phyloP scores from a whole-genome alignment of 1,139 yeast species.

The Debaryomycetaceae sp. region DNA sequence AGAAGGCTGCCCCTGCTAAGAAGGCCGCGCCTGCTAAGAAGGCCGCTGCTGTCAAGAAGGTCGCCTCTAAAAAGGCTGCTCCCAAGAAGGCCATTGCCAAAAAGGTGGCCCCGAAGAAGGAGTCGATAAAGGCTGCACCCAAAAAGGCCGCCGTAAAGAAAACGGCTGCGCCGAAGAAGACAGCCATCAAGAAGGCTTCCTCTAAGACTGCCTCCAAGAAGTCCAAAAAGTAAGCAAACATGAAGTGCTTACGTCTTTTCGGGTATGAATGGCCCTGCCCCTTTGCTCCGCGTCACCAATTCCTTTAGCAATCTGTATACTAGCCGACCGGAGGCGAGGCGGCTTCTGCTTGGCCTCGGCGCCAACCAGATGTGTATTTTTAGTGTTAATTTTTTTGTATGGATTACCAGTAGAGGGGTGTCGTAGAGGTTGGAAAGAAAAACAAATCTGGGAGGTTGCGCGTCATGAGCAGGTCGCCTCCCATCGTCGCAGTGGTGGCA shows the following conservation, averaged over 20 bases:
- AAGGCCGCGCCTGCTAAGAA: slow-evolving; percentile 17
- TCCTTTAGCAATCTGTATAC: slow-evolving; percentile 8
- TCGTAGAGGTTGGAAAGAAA: no score
- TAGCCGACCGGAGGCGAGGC: slow-evolving; percentile 7
- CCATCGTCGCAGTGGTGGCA: slow-evolving; percentile 72
- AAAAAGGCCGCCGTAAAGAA: slow-evolving; percentile 18
- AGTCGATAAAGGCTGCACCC: slow-evolving; percentile 20
- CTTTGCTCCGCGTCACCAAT: slow-evolving; percentile 1
- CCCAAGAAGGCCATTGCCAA: slow-evolving; percentile 19
- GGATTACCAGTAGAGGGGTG: no score
- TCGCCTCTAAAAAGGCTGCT: slow-evolving; percentile 14
- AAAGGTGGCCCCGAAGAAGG: slow-evolving; percentile 12
- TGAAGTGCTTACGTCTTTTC: neutral
- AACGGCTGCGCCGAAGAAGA: slow-evolving; percentile 19
- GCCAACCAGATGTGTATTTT: slow-evolving; percentile 8
- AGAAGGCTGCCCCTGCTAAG: slow-evolving; percentile 12
- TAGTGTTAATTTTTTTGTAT: slow-evolving; percentile 9
- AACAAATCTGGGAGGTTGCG: no score
- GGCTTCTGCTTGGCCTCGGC: no score
- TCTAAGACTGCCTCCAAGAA: no score
- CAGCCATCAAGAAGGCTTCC: slow-evolving; percentile 17
- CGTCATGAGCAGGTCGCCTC: slow-evolving; percentile 12
- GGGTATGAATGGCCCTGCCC: neutral
- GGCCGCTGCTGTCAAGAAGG: slow-evolving; percentile 22
- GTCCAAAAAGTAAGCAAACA: slow-evolving; percentile 13